Conservation (phyloP, 2,329 filamentous ascomycete species). For the Atkinsonella hypoxylon region DNA sequence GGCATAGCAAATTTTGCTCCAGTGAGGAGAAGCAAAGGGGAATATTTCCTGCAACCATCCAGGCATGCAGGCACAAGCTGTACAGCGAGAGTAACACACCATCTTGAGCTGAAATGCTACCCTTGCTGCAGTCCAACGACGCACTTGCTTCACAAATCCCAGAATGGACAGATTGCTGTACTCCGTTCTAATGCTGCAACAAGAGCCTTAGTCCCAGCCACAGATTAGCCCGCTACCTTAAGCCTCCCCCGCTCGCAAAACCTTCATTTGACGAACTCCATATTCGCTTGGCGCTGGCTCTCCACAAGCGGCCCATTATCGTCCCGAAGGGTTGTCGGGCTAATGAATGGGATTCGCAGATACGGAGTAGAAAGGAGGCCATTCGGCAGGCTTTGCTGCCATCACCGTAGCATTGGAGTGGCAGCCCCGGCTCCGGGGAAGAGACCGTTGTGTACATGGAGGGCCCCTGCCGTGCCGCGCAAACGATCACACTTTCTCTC, state of each 20-base stretch:
- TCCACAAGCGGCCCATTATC: conserved; percentile 2
- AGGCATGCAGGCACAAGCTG: conserved; percentile 5
- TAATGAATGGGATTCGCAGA: not conserved
- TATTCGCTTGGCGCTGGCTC: not conserved
- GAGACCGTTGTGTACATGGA: not conserved
- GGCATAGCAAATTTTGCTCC: not conserved
- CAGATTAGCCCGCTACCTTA: not conserved
- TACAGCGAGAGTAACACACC: not conserved
- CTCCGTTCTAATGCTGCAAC: not conserved
- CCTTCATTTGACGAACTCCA: not conserved
- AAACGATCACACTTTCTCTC: not conserved
- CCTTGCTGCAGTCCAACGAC: not conserved
- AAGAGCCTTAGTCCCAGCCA: not conserved
- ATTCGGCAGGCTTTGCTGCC: not conserved
- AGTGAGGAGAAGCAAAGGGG: not conserved
- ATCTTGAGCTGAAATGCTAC: conserved; percentile 1
- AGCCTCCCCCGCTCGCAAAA: not conserved
- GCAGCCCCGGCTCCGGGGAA: not conserved
- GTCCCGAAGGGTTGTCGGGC: not conserved
- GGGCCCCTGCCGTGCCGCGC: not conserved
- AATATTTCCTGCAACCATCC: not conserved
- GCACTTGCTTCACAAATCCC: not conserved
- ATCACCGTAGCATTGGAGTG: not conserved
- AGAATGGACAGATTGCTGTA: not conserved
- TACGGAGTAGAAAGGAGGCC: not conserved